These are phyloP conservation scores for Dendrothele bispora DNA, from an alignment of 768 basidiomycete species.

Conservation along the genomic window DNA sequence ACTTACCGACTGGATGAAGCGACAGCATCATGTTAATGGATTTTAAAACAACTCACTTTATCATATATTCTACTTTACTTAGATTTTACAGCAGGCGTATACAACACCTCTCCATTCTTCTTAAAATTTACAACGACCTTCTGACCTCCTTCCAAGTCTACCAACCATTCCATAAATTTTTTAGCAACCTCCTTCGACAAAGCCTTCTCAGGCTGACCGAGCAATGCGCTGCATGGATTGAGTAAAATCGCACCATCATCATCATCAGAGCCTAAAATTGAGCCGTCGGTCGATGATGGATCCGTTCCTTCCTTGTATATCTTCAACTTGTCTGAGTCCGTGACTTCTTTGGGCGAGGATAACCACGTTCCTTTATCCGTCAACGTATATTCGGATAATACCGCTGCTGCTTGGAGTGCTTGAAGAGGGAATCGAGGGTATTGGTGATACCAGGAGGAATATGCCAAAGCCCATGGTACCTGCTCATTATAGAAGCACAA, in stretches of 20 bases:
- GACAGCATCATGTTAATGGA: too few species aligned
- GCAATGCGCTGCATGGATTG: conserved; percentile 48
- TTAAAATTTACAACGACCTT: conserved; percentile 38
- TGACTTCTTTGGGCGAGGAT: conserved; percentile 34
- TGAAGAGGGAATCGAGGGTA: conserved; percentile 53
- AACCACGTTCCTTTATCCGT: conserved; percentile 53
- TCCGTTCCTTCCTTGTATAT: conserved; percentile 39
- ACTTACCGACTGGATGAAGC: too few species aligned
- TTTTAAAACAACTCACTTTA: too few species aligned
- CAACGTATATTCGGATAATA: conserved; percentile 51
- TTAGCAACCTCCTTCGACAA: conserved; percentile 28
- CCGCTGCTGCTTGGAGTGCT: conserved; percentile 46
- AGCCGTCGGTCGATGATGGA: too few species aligned
- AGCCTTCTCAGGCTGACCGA: conserved; percentile 27
- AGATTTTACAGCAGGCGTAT: conserved; percentile 24
- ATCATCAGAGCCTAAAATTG: too few species aligned
- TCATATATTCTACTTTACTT: too few species aligned
- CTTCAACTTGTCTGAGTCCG: conserved; percentile 24
- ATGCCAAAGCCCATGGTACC: conserved; percentile 54
- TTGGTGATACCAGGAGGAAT: conserved; percentile 61
- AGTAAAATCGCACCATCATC: conserved; percentile 41
- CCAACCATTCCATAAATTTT: conserved; percentile 47
- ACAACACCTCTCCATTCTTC: conserved; percentile 31
- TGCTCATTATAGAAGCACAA: conserved; percentile 17
- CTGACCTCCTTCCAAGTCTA: conserved; percentile 40